Base-by-base conservation (phyloP, 129 eudicot species). In the Helianthus tuberosus region DNA sequence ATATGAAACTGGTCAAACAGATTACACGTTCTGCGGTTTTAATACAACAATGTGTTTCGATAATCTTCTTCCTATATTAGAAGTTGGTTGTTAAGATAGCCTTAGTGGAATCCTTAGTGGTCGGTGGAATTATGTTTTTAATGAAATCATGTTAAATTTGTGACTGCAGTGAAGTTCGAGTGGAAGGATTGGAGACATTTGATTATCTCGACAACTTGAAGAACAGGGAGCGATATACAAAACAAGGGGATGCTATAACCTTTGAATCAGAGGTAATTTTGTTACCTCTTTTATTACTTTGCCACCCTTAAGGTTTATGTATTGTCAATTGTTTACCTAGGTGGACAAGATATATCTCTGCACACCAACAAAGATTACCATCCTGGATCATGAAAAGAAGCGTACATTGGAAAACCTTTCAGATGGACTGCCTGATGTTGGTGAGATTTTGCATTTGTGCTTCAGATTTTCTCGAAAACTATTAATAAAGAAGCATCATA, bases 181-280 rank as follows among this genome's bases (percentile, higher is more conserved):
- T 94, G 41, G 97, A 94, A 82, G 97, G 99, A 79, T 72, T 94
- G 81, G 96, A 91, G 84, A 91, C 91, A 9, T 82, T 88, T 66
- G 93, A 94, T 89, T 94, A 90, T 77, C 91, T 94, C 61, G 99
- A 90, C 84, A 93, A 90, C 77, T 55, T 79, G 84, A 83, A 86
- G 83, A 85, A 83, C 81, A 83, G 75, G 79, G 84, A 80, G 83
- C 76, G 91, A 68, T 88, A 79, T 79, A 94, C 99, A 77, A 93
- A 94, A 16, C 87, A 88, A 83, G 94, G 89, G 60, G 94, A 88
- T 80, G 86, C 90, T 16, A 83, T 94, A 69, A 86, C 97, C 59
- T 84, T 94, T 74, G 90, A 86, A 78, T 84, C 96, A 47, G 98
- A 94, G 83, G 98, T 88, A 66, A 66, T 5, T 55, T 57, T 43